Conservation (phyloP, 2,329 filamentous ascomycete species). For the Beauveria medogensis region DNA sequence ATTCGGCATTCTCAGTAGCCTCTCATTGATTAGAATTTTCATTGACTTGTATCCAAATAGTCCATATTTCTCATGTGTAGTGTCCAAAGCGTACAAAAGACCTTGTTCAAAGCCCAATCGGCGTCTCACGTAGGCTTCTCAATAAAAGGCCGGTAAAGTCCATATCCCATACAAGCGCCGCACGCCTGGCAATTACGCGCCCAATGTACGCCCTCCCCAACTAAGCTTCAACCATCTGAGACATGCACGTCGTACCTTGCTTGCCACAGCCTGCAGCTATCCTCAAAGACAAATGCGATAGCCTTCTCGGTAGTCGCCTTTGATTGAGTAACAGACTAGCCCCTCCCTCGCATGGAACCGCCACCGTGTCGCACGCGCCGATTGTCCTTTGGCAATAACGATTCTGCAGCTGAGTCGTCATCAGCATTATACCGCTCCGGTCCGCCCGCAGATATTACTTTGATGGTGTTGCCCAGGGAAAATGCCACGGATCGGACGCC, state of each 20-base stretch:
- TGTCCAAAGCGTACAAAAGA: too few relatives aligned
- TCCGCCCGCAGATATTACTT: slow-evolving; percentile 56
- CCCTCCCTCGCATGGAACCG: slow-evolving; percentile 1
- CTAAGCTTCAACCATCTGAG: background rate
- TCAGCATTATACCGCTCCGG: slow-evolving; percentile 53
- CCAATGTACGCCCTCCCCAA: background rate
- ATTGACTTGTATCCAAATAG: too few relatives aligned
- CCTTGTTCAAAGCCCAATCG: too few relatives aligned
- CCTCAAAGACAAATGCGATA: background rate
- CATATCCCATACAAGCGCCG: background rate
- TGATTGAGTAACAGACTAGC: background rate
- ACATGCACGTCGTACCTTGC: background rate
- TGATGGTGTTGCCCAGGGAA: slow-evolving; percentile 64
- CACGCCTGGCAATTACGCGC: background rate
- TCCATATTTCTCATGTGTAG: too few relatives aligned
- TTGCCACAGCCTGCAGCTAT: background rate
- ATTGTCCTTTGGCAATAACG: slow-evolving; percentile 27
- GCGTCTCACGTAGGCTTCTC: too few relatives aligned
- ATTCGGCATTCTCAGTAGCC: too few relatives aligned
- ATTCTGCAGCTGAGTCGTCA: slow-evolving; percentile 22
- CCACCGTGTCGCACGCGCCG: slow-evolving; percentile 30
- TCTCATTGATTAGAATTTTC: too few relatives aligned
- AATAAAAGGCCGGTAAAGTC: background rate
- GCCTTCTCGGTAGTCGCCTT: background rate
- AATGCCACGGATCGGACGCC: slow-evolving; percentile 60